phyloP scores from a whole-genome alignment of 1,284 basidiomycete species.

The Mycosarcoma mackinlayi region DNA sequence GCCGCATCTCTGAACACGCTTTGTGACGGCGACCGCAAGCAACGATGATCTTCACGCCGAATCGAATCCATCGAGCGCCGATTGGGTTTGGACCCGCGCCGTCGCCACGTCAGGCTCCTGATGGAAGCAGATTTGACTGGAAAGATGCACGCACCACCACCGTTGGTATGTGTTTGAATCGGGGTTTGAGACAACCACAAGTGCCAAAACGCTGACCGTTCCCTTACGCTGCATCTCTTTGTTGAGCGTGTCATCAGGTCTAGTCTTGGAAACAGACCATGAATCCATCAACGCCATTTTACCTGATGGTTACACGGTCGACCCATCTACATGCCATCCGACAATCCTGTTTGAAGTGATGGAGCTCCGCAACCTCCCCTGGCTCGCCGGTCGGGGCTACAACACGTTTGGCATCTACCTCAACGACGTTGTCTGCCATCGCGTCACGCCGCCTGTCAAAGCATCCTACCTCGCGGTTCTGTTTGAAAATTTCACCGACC shows the following conservation, averaged over 20 bases:
- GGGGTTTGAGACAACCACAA: too few species aligned
- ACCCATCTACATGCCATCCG: conserved; percentile 1
- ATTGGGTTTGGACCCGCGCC: conserved; percentile 59
- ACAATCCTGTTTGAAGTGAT: conserved; percentile 59
- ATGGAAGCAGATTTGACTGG: conserved; percentile 43
- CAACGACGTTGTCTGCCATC: conserved; percentile 46
- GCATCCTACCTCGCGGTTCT: conserved; percentile 54
- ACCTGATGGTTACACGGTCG: conserved; percentile 30
- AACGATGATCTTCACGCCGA: not conserved
- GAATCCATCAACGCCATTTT: conserved; percentile 25
- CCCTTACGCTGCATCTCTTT: too few species aligned
- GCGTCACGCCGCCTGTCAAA: conserved; percentile 17
- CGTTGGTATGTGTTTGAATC: conserved; percentile 19
- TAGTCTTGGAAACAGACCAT: conserved; percentile 19
- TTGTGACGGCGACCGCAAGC: too few species aligned
- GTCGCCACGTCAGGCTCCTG: conserved; percentile 41
- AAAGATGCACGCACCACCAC: conserved; percentile 30
- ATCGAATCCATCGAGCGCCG: conserved; percentile 33
- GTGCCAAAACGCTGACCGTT: too few species aligned
- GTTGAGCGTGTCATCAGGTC: not conserved
- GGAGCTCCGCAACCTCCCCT: conserved; percentile 60
- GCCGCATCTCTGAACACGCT: too few species aligned
- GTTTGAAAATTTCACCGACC: conserved; percentile 59
- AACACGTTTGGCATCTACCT: conserved; percentile 61
- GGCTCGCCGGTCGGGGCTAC: conserved; percentile 61